Evolutionary conservation across 2,329 filamentous ascomycete genomes (phyloP), one percentile per base, ranked within the genome.

Genomic region (Penicillium verrucosum): DNA sequence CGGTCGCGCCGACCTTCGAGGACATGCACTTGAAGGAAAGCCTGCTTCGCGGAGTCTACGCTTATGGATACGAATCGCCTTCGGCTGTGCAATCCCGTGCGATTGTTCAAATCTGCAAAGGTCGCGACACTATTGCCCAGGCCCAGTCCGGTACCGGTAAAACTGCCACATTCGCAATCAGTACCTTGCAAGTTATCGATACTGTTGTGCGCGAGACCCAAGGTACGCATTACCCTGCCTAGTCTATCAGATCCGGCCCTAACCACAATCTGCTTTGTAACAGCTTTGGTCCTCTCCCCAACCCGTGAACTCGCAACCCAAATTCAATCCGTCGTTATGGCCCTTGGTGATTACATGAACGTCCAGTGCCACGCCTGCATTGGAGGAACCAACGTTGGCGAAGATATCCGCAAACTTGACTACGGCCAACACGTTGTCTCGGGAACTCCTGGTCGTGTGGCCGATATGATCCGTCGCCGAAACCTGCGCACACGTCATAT

Each of bases 341-440:
- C 94, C 75, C 95, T 99, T 65, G 94, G 94, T 77, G 94, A 99
- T 81, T 99, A 97, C 85, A 97, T 99, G 94, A 94, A 90, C 81
- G 86, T 99, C 69, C 90, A 97, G 81, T 97, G 93, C 86, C 94
- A 99, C 78, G 94, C 94, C 75, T 99, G 94, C 82, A 97, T 99
- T 80, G 94, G 94, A 79, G 94, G 95, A 73, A 99, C 94, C 78
- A 94, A 89, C 77, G 92, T 99, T 68, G 90, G 94, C 77, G 95
- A 99, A 65, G 94, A 97, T 82, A 97, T 97, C 88, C 95, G 94
- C 85, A 90, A 92, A 70, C 90, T 99, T 64, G 86, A 92, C 78
- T 92, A 97, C 60, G 95, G 94, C 64, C 93, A 92, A 69, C 94
- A 97, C 81, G 89, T 99, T 74, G 92, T 99, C 70, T 92, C 97